Conservation (phyloP, 129 eudicot species). For the Apium graveolens region DNA sequence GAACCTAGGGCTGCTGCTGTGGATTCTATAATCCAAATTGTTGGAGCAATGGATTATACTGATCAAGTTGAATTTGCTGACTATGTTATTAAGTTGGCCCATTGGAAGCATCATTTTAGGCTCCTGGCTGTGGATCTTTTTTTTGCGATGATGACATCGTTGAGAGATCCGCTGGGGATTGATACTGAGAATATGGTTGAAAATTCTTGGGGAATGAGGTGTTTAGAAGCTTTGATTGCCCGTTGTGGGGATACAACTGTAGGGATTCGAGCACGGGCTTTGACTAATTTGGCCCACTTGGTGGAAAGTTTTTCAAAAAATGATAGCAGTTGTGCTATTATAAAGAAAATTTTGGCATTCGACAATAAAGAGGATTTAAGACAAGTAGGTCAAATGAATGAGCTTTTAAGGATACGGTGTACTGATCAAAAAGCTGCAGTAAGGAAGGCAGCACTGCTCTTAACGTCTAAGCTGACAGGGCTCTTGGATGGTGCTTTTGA, state of each 20-base stretch:
- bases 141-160: slow-evolving; percentile 40
- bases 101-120: slow-evolving; percentile 69
- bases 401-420: slow-evolving; percentile 57
- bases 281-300: slow-evolving; percentile 76
- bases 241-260: slow-evolving; percentile 77
- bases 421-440: slow-evolving; percentile 94
- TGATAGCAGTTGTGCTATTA: slow-evolving; percentile 23
- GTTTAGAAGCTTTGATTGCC: slow-evolving; percentile 55
- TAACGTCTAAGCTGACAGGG: slow-evolving; percentile 57
- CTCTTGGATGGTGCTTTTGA: slow-evolving; percentile 60
- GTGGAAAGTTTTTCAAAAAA: slow-evolving; percentile 41
- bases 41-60: slow-evolving; percentile 43
- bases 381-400: slow-evolving; percentile 33
- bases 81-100: slow-evolving; percentile 69
- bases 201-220: slow-evolving; percentile 64
- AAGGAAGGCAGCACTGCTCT: slow-evolving; percentile 79
- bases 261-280: slow-evolving; percentile 74
- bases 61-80: slow-evolving; percentile 64
- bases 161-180: slow-evolving; percentile 34
- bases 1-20: slow-evolving; percentile 80
- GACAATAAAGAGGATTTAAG: slow-evolving; percentile 21
- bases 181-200: slow-evolving; percentile 31
- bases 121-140: slow-evolving; percentile 74
- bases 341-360: slow-evolving; percentile 57
- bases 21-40: slow-evolving; percentile 70